phyloP scores from a whole-genome alignment of 2,329 filamentous ascomycete genomes.

The Paecilomyces sp. region DNA sequence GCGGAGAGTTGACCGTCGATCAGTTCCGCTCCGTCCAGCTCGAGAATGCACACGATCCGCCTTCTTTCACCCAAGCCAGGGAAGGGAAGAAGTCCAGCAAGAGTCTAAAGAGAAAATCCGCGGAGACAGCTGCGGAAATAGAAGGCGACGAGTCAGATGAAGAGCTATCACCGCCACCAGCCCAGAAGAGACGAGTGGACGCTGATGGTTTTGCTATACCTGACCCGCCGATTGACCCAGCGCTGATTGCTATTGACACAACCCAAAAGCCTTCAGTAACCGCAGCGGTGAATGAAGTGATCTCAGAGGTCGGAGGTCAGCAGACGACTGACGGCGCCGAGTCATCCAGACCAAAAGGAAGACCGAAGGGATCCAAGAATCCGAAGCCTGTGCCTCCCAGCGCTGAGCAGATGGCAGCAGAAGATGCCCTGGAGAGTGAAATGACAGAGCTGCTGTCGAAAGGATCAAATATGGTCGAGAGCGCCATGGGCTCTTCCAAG shows the following conservation, averaged over 20 bases:
- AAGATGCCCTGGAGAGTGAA: constrained; percentile 57
- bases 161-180: constrained; percentile 8
- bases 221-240: constrained; percentile 39
- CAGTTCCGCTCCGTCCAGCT: constrained; percentile 57
- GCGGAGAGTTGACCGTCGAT: constrained; percentile 76
- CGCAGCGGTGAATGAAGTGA: constrained; percentile 14
- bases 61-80: constrained; percentile 59
- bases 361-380: constrained; percentile 23
- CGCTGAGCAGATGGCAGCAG: constrained; percentile 53
- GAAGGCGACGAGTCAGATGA: constrained; percentile 39
- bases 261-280: constrained; percentile 13
- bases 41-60: constrained; percentile 72
- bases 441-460: constrained; percentile 59
- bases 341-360: constrained; percentile 14
- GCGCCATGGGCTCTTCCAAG: constrained; percentile 8
- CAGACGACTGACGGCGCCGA: constrained; percentile 1
- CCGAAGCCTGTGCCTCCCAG: constrained; percentile 31
- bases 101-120: constrained; percentile 21
- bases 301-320: constrained; percentile 13
- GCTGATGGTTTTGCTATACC: constrained; percentile 65
- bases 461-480: constrained; percentile 29
- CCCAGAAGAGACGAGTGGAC: constrained; percentile 44
- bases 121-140: constrained; percentile 33
- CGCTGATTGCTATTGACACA: constrained; percentile 20
- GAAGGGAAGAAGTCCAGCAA: constrained; percentile 51